These are phyloP conservation scores for Trichoderma parareesei DNA, from an alignment of 495 filamentous ascomycete species.

Conservation along the genomic window DNA sequence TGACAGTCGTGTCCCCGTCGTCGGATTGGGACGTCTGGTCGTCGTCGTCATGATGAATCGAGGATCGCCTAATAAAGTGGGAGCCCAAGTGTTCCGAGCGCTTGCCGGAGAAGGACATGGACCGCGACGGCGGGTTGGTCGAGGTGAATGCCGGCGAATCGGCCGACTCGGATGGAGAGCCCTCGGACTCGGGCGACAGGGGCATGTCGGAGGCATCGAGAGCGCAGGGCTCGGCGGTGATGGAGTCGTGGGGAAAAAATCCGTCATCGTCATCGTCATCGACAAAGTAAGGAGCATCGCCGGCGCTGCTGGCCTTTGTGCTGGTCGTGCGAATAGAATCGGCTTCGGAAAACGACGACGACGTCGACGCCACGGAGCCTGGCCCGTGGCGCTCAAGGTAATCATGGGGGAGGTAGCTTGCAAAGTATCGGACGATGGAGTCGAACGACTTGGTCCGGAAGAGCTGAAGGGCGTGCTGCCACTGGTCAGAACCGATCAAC, in stretches of 20 bases:
- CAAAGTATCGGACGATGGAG: slow-evolving; percentile 43
- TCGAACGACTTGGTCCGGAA: slow-evolving; percentile 44
- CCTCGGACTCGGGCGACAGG: slow-evolving; percentile 40
- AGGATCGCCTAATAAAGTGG: slow-evolving; percentile 10
- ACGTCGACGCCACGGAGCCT: slow-evolving; percentile 17
- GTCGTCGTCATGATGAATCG: slow-evolving; percentile 15
- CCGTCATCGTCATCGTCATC: slow-evolving; percentile 28
- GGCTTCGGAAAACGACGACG: slow-evolving; percentile 13
- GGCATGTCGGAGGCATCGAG: slow-evolving; percentile 28
- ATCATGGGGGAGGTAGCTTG: slow-evolving; percentile 40
- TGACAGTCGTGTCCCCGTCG: slow-evolving; percentile 23
- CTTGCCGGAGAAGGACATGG: slow-evolving; percentile 37
- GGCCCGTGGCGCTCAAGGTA: slow-evolving; percentile 28
- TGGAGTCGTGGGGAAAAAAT: slow-evolving; percentile 20
- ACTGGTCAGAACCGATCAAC: slow-evolving; percentile 42
- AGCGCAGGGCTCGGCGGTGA: slow-evolving; percentile 36
- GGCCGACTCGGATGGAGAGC: slow-evolving; percentile 38
- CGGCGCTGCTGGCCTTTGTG: slow-evolving; percentile 24
- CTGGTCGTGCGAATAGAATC: slow-evolving; percentile 6
- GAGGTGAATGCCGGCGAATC: slow-evolving; percentile 19
- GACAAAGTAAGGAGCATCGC: slow-evolving; percentile 25
- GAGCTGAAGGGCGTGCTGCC: slow-evolving; percentile 42
- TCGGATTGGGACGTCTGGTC: slow-evolving; percentile 29
- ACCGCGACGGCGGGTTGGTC: slow-evolving; percentile 30
- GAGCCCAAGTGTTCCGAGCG: slow-evolving; percentile 29